phyloP scores from a whole-genome alignment of 257 asterid genomes.

The Przewalskia tangutica region DNA sequence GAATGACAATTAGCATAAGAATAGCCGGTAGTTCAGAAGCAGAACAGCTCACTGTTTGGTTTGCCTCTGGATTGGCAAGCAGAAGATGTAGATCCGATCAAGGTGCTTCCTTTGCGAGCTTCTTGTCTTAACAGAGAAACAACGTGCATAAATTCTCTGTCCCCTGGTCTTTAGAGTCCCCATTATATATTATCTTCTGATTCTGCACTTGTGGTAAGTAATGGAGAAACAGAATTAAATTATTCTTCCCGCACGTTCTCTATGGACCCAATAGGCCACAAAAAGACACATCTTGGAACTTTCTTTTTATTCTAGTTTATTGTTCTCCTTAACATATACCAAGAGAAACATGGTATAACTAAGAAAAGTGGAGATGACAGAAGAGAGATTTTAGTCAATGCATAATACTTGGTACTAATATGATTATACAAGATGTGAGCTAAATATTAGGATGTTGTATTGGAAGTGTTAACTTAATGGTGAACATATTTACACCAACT shows the following conservation, averaged over 20 bases:
- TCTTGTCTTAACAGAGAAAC: slow-evolving; percentile 13
- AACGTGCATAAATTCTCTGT: slow-evolving; percentile 17
- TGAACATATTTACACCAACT: not conserved
- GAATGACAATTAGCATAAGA: not conserved
- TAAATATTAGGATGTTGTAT: not conserved
- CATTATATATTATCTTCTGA: slow-evolving; percentile 24
- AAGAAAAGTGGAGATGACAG: not conserved
- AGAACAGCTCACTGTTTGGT: slow-evolving; percentile 22
- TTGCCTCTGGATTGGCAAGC: slow-evolving; percentile 44
- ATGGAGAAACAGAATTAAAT: not conserved
- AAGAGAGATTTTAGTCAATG: not conserved
- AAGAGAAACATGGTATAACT: not conserved
- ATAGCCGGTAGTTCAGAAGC: slow-evolving; percentile 15
- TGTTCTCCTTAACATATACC: not conserved
- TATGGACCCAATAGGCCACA: not conserved
- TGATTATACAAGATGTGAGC: not conserved
- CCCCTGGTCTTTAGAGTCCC: slow-evolving; percentile 33
- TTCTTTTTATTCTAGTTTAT: not conserved
- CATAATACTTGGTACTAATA: not conserved
- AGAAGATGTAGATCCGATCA: slow-evolving; percentile 62
- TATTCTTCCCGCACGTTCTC: not conserved
- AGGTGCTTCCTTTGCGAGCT: slow-evolving; percentile 29
- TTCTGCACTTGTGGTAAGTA: slow-evolving; percentile 2
- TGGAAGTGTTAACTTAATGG: not conserved
- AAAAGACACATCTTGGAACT: slow-evolving; percentile 18